Percentiles rank a stretch among this genome's conserved stretches.
phyloP scores from a whole-genome alignment of 23 red algal genomes.

The Gracilaria gracilis region DNA sequence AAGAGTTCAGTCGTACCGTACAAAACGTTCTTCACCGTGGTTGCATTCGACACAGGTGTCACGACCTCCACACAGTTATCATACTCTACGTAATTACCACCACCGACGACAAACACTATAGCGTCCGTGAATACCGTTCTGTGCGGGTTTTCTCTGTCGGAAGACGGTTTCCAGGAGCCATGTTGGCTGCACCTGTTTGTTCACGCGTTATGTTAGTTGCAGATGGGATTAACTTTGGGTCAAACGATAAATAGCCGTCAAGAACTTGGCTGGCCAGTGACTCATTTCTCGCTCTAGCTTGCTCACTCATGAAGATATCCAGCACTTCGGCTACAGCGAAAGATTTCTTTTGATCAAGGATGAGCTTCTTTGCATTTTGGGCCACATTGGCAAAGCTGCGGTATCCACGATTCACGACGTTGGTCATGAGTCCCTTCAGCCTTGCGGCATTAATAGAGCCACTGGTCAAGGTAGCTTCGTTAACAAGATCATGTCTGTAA shows the following conservation, averaged over 20 bases:
- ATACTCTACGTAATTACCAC: conserved; percentile 95
- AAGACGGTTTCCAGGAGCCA: background rate
- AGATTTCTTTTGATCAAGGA: conserved; percentile 42
- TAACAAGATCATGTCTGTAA: conserved; percentile 60
- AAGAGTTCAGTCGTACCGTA: conserved; percentile 95
- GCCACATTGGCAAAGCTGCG: conserved; percentile 70
- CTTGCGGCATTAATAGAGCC: conserved; percentile 52
- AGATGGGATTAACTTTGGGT: conserved; percentile 53
- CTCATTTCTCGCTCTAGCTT: conserved; percentile 51
- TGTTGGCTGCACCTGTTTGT: background rate
- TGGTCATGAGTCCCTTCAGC: conserved; percentile 68
- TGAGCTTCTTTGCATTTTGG: conserved; percentile 71
- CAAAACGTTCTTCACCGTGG: conserved; percentile 55
- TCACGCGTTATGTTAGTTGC: background rate
- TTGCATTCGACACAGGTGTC: background rate
- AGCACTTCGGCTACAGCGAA: conserved; percentile 51
- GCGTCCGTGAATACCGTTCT: conserved; percentile 82
- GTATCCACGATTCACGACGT: conserved; percentile 64
- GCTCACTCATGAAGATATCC: conserved; percentile 70
- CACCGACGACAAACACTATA: conserved; percentile 93
- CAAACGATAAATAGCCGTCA: conserved; percentile 65
- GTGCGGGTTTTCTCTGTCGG: background rate
- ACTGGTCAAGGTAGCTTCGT: background rate
- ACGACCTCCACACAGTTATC: conserved; percentile 70
- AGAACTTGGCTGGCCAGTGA: conserved; percentile 35